Evolutionary conservation across 768 basidiomycete genomes (phyloP), one percentile per base, ranked within the genome.

Genomic region (Panellus pusillus): DNA sequence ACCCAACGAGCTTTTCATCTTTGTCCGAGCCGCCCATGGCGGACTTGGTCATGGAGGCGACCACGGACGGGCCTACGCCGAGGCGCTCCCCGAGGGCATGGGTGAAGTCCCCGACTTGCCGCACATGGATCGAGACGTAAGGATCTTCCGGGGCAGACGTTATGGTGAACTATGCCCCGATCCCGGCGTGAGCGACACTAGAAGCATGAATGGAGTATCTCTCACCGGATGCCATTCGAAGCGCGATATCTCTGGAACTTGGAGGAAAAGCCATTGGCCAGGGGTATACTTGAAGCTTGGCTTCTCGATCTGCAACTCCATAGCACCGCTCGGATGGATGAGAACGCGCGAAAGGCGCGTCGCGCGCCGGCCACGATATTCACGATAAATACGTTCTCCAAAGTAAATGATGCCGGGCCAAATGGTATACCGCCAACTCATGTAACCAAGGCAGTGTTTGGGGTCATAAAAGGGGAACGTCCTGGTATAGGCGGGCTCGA

Each of bases 131-230:
- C 28, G 91, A 93, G 36, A 97, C 82, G 64, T 92, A 96, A 1
- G 93, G 89, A 64, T 97, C 94, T 61, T 94, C 92, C 1, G 94
- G 94, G 18, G 94, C 92, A 40, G 93, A 95, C 0, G 93, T 93
- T 71, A 95, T 95, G 29, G 93, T 94, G 70, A 96, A 95, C 89
- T 93, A 41, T 35, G 35, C 55, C 41, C 28, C 47, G 24, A 24
- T 6, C 24, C 24, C 24, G 24, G 11, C n/a, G 47, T 47, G 37
- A 55, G 37, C 39, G 28, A 38, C 19, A 15, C 44, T 29, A 24
- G 15, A 15, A 39, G 20, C n/a, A 40, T 41, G 31, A 43, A 47
- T 39, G 47, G 19, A 48, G 42, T 44, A 24, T 40, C 18, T 77
- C 89, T 64, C 61, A 94, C 92, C 19, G 95, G 94, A 73, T 96